Evolutionary conservation across 2,329 filamentous ascomycete species (phyloP).

Genomic region (Didymella exigua): DNA sequence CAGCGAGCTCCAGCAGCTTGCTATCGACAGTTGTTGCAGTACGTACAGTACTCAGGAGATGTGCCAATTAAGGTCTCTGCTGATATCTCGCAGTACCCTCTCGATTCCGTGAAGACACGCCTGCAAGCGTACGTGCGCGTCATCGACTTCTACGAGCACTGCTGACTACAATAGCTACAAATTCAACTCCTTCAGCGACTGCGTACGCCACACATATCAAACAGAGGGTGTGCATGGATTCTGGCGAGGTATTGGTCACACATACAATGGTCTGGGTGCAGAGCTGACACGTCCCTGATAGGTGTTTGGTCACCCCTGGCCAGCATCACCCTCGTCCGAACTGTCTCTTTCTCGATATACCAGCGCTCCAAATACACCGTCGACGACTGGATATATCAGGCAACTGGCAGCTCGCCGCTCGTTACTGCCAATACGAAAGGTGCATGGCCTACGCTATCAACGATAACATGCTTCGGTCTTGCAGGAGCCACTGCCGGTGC

Average conservation of each 20-base stretch:
- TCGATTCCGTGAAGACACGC: slow-evolving; percentile 88
- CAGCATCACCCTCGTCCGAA: slow-evolving; percentile 77
- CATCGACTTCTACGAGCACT: not conserved
- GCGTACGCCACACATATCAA: slow-evolving; percentile 74
- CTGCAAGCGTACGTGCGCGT: slow-evolving; percentile 69
- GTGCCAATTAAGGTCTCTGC: slow-evolving; percentile 1
- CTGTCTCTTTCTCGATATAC: slow-evolving; percentile 80
- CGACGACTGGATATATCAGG: slow-evolving; percentile 69
- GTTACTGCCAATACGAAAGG: slow-evolving; percentile 72
- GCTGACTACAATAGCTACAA: slow-evolving; percentile 60
- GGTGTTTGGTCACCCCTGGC: slow-evolving; percentile 81
- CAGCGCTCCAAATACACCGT: slow-evolving; percentile 76
- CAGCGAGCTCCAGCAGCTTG: slow-evolving; percentile 76
- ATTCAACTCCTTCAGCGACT: slow-evolving; percentile 75
- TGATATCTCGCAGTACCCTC: slow-evolving; percentile 65
- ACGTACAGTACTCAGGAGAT: slow-evolving; percentile 23
- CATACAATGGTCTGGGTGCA: not conserved
- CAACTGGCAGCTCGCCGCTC: slow-evolving; percentile 72
- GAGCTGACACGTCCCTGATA: slow-evolving; percentile 22
- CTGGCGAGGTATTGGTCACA: slow-evolving; percentile 56
- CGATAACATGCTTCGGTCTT: slow-evolving; percentile 75
- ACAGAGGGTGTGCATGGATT: slow-evolving; percentile 58
- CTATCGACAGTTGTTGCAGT: slow-evolving; percentile 77
- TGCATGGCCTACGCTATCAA: slow-evolving; percentile 73
- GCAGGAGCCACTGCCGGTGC: slow-evolving; percentile 81